phyloP scores from a whole-genome alignment of 108 stramenopile species.

The Aurantiochytrium sp. region DNA sequence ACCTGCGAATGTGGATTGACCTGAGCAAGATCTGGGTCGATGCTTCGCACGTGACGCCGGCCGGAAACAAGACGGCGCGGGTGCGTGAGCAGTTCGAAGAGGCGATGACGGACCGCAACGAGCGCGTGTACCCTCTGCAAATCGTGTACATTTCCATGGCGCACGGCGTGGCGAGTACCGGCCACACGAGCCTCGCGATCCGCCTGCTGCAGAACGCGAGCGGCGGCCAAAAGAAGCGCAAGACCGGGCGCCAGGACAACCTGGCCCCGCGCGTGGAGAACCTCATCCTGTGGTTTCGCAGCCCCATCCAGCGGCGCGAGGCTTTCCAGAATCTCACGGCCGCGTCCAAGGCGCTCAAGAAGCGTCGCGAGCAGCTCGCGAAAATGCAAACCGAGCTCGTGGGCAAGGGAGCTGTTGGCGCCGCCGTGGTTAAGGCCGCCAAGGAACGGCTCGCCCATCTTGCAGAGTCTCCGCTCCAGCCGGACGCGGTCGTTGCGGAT shows the following conservation, averaged over 20 bases:
- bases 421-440: neutral
- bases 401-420: neutral
- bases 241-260: neutral
- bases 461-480: neutral
- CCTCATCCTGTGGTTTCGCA: neutral
- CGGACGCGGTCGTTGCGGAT: neutral
- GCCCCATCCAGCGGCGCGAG: constrained; percentile 17
- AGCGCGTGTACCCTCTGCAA: constrained; percentile 14
- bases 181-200: neutral
- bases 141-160: constrained; percentile 8
- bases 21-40: constrained; percentile 22
- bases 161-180: neutral
- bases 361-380: neutral
- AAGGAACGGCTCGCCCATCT: neutral
- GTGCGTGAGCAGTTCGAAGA: neutral
- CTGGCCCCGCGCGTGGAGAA: neutral
- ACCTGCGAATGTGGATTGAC: constrained; percentile 32
- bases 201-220: neutral
- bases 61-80: neutral
- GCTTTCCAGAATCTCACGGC: neutral
- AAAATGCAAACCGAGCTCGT: constrained; percentile 10
- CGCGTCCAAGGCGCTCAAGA: neutral
- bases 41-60: neutral
- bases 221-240: neutral
- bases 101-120: neutral